Evolutionary conservation across 2,329 filamentous ascomycete species (phyloP), one percentile per base, ranked within the genome.

Genomic region (Fusarium marasasianum): DNA sequence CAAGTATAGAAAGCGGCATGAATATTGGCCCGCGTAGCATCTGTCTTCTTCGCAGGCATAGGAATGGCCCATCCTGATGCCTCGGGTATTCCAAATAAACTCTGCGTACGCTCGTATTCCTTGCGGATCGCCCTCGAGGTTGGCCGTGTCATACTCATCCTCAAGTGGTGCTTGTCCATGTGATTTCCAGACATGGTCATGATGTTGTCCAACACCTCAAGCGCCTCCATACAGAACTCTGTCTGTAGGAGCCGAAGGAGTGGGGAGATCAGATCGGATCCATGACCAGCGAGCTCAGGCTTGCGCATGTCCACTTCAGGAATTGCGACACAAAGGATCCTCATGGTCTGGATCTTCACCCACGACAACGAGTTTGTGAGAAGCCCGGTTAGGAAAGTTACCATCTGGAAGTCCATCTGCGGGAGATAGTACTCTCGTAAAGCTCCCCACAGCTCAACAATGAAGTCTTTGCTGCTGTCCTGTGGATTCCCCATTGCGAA

Each of bases 1-100:
- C 95, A 98, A 73, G 95, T 97, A 82, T 98, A 98, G 82, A 98
- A 98, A 2, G 96, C 95, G 1, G 95, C 94, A 81, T 98, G 96
- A 6, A 99, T 96, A 77, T 99, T 99, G 66, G 92, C 90, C 65
- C 96, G 90, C 8, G 96, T 98, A 40, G 91, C 90, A 61, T 93
- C 92, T 2, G 95, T 96, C 84, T 98, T 96, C 63, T 93, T 92
- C 2, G 96, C 96, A 22, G 96, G 96, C 80, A 97, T 91, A 0
- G 96, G 96, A 50, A 99, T 94, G 1, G 96, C 96, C 96, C 96
- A 99, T 5, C 96, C 96, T 22, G 94, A 96, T 29, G 95, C 92
- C 80, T 98, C 96, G 0, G 96, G 96, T 66, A 99, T 98, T 35
- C 97, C 97, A 81, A 98, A 99, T 40, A 99, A 84, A 79, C 95